Conservation (phyloP, 1,284 basidiomycete species). For the Flammula alnicola region DNA sequence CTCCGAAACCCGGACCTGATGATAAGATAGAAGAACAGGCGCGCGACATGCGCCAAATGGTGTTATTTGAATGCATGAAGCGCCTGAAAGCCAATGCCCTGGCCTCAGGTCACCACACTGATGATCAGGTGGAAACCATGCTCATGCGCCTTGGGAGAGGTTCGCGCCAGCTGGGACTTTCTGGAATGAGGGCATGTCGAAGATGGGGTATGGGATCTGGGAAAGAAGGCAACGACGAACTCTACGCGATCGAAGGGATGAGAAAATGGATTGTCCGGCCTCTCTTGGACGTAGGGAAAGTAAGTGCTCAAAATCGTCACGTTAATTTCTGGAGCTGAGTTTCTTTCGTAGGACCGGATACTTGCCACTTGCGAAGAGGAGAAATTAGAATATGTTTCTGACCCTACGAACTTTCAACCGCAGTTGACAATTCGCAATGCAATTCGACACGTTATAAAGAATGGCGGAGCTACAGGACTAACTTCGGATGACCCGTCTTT, state of each 20-base stretch:
- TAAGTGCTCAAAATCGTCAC: slow-evolving; percentile 29
- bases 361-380: slow-evolving; percentile 73
- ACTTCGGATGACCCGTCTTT: background rate
- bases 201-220: slow-evolving; percentile 77
- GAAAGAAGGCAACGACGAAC: slow-evolving; percentile 33
- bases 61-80: slow-evolving; percentile 57
- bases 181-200: slow-evolving; percentile 66
- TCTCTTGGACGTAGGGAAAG: slow-evolving; percentile 69
- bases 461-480: slow-evolving; percentile 9
- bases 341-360: slow-evolving; percentile 61
- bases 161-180: slow-evolving; percentile 56
- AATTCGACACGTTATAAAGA: slow-evolving; percentile 52
- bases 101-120: slow-evolving; percentile 74
- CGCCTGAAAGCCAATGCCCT: slow-evolving; percentile 42
- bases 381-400: slow-evolving; percentile 61
- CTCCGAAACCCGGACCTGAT: slow-evolving; percentile 40
- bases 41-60: slow-evolving; percentile 60
- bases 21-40: slow-evolving; percentile 57
- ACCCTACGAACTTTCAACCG: slow-evolving; percentile 76
- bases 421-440: slow-evolving; percentile 70
- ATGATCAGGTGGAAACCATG: slow-evolving; percentile 81
- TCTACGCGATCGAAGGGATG: slow-evolving; percentile 63
- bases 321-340: slow-evolving; percentile 4
- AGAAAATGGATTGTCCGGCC: slow-evolving; percentile 70
- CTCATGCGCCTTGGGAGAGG: slow-evolving; percentile 68